phyloP scores from a whole-genome alignment of 208 protist species.

The Vickermania ingenoplastis region DNA sequence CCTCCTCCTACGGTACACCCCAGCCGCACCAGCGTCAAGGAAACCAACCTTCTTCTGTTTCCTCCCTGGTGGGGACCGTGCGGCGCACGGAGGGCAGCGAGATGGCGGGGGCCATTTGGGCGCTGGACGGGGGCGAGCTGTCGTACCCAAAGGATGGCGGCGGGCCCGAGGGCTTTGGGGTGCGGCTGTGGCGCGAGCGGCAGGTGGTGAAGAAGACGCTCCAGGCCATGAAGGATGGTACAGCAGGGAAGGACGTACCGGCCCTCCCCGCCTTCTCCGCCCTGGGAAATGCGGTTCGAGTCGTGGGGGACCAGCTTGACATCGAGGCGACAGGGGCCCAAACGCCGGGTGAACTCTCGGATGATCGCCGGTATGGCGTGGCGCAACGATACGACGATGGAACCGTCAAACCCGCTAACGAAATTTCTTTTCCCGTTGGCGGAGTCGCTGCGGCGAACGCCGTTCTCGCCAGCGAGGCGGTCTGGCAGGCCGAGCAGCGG shows the following conservation, averaged over 20 bases:
- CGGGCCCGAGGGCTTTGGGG: slow-evolving; percentile 74
- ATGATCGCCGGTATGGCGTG: slow-evolving; percentile 51
- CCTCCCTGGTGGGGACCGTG: neutral
- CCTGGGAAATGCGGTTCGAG: slow-evolving; percentile 41
- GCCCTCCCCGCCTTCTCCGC: slow-evolving; percentile 38
- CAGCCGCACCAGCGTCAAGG: slow-evolving; percentile 29
- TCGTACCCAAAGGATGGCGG: slow-evolving; percentile 77
- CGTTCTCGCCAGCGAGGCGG: slow-evolving; percentile 55
- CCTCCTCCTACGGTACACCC: slow-evolving; percentile 36
- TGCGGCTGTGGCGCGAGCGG: slow-evolving; percentile 80
- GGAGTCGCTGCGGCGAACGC: slow-evolving; percentile 10
- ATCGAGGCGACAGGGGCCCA: slow-evolving; percentile 68
- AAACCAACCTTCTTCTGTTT: neutral
- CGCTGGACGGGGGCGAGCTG: slow-evolving; percentile 76
- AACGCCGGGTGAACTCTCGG: slow-evolving; percentile 50
- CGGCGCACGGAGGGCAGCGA: slow-evolving; percentile 53
- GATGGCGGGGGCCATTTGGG: slow-evolving; percentile 68
- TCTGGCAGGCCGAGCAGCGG: slow-evolving; percentile 66
- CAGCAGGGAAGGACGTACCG: slow-evolving; percentile 13
- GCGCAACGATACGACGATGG: slow-evolving; percentile 70
- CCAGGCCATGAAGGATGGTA: slow-evolving; percentile 6
- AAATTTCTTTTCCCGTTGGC: slow-evolving; percentile 16
- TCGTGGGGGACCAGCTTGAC: slow-evolving; percentile 68
- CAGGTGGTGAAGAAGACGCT: slow-evolving; percentile 57
- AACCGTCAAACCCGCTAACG: slow-evolving; percentile 41